Evolutionary conservation across 2,329 filamentous ascomycete genomes (phyloP).

Genomic region (Colletotrichum liriopes): DNA sequence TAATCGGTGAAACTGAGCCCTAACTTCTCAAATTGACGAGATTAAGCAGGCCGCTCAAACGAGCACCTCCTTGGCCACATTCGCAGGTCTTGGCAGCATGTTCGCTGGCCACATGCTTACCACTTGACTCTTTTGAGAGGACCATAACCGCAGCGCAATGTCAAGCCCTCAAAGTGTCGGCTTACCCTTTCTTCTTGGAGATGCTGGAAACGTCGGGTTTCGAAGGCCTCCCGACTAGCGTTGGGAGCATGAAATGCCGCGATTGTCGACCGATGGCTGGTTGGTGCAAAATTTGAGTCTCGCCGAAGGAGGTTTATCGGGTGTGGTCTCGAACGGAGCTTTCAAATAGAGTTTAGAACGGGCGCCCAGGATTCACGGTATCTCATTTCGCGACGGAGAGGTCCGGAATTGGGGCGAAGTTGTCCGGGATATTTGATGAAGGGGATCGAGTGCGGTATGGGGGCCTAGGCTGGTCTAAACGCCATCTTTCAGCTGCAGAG

Average conservation of each 20-base stretch:
- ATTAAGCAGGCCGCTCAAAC: background rate
- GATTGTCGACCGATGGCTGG: background rate
- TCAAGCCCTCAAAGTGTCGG: background rate
- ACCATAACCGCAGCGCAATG: background rate
- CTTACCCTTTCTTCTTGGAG: background rate
- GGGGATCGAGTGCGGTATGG: conserved; percentile 19
- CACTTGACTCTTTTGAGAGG: background rate
- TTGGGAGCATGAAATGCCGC: background rate
- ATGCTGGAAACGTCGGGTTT: background rate
- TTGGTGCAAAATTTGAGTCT: background rate
- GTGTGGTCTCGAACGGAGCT: conserved; percentile 16
- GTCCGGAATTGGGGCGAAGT: conserved; percentile 30
- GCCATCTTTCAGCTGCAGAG: conserved; percentile 25
- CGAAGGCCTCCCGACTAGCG: background rate
- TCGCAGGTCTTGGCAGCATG: conserved; percentile 2
- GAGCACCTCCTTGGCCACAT: background rate
- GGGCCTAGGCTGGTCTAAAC: conserved; percentile 37
- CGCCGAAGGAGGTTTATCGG: conserved; percentile 14
- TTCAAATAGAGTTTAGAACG: conserved; percentile 27
- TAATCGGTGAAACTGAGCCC: background rate
- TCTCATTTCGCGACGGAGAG: conserved; percentile 24
- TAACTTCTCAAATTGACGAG: background rate
- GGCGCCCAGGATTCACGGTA: background rate
- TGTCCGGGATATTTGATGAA: conserved; percentile 35
- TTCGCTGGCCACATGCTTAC: background rate